Evolutionary conservation across 371 early-diverging fungal species (phyloP).

Genomic region (Mucor indicus): DNA sequence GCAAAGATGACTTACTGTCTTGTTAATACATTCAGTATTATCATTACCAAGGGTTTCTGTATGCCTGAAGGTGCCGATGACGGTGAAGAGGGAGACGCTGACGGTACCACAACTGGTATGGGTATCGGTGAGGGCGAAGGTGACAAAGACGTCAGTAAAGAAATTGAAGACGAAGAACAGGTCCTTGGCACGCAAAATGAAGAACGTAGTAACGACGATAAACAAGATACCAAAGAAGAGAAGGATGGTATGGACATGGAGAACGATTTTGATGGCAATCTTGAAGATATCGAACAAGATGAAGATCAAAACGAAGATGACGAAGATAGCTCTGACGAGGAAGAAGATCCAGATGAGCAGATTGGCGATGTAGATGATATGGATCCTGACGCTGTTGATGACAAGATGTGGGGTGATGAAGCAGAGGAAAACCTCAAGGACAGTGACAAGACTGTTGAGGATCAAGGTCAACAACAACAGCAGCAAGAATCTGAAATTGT

Average conservation of each 20-base stretch:
- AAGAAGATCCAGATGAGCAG: conserved; percentile 82
- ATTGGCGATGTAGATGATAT: conserved; percentile 89
- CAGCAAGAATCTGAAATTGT: conserved; percentile 57
- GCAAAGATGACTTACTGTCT: conserved; percentile 67
- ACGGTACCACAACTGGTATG: conserved; percentile 73
- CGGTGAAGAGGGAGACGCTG: conserved; percentile 59
- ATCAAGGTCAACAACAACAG: conserved; percentile 47
- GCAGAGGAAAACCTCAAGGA: conserved; percentile 70
- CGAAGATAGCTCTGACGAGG: conserved; percentile 52
- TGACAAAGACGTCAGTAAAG: conserved; percentile 91
- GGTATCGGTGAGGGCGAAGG: conserved; percentile 97
- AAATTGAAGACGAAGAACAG: conserved; percentile 96
- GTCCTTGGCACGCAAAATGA: conserved; percentile 86
- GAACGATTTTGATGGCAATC: conserved; percentile 89
- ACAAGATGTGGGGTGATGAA: conserved; percentile 95
- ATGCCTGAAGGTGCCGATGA: conserved; percentile 71
- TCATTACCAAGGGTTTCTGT: conserved; percentile 85
- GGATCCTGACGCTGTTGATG: conserved; percentile 90
- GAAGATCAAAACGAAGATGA: conserved; percentile 57
- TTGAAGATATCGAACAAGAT: conserved; percentile 85
- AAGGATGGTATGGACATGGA: conserved; percentile 97
- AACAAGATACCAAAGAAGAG: conserved; percentile 72
- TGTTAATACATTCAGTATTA: conserved; percentile 64
- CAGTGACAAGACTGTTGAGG: conserved; percentile 59
- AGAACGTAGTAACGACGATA: conserved; percentile 56